Evolutionary conservation across 331 rosid species (phyloP), one percentile per base, ranked within the genome.

Genomic region (Erythrophleum ivorense): DNA sequence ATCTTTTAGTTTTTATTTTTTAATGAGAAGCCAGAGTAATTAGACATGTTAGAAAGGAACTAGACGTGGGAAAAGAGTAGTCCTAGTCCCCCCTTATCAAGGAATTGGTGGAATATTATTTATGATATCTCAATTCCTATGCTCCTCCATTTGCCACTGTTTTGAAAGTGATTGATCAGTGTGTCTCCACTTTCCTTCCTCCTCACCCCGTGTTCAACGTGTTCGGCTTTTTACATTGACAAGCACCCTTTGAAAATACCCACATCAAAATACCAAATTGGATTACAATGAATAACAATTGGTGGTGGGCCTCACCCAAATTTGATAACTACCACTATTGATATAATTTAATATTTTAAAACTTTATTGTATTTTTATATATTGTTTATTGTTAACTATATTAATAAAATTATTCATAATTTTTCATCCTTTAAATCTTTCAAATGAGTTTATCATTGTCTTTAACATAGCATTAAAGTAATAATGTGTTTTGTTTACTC

Each of bases 131-230:
- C 11, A 5, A 12, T 29, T n/a, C n/a, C 34, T 5, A 21, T 10
- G 7, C 54, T 50, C 68, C 57, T 13, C 15, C 7, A 10, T 0
- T 3, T 64, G 13, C 65, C 19, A n/a, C 45, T 7, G 3, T 18
- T 41, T 49, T 41, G 62, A 46, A 46, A 80, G 78, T 14, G 83
- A 72, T 21, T 38, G 31, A 38, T 8, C 75, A 60, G 18, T 8
- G 18, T 19, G 24, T 18, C 24, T n/a, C 36, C 54, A 80, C 68
- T 71, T 48, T 71, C 50, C 48, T 8, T 4, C 13, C 77, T 18
- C 60, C 6, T 21, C 40, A 4, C 24, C 29, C 33, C 77, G 49
- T 69, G 83, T 57, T 57, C 12, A 79, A 43, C 83, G 71, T 79
- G 77, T 70, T 79, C 8, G 71, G 3, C 72, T 40, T 62, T 38